These are phyloP conservation scores for Phaeosphaeriaceae sp. DNA, from an alignment of 2,329 filamentous ascomycete species.

Conservation along the genomic window DNA sequence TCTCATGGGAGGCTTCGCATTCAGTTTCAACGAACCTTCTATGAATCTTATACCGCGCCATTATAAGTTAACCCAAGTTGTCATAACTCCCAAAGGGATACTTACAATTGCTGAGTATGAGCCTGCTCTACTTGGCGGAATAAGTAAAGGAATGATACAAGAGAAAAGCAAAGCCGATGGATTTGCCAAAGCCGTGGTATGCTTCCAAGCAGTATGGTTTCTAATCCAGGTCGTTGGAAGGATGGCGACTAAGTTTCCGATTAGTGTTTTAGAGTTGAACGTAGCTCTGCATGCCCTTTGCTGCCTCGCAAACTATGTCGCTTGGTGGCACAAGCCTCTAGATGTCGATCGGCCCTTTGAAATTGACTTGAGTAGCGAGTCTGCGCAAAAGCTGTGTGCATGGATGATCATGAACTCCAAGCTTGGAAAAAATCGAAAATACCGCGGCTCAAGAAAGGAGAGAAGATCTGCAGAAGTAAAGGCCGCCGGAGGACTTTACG, in stretches of 20 bases:
- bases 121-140: conserved; percentile 1
- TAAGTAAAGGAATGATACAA: conserved; percentile 4
- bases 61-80: not conserved
- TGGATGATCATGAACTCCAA: not conserved
- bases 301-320: conserved; percentile 33
- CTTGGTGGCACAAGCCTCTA: conserved; percentile 43
- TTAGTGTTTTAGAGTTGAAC: conserved; percentile 66
- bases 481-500: no score
- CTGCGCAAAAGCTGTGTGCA: not conserved
- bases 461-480: no score
- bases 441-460: no score
- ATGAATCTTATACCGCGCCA: not conserved
- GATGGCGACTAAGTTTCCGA: conserved; percentile 15
- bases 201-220: conserved; percentile 36
- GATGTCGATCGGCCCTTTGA: conserved; percentile 18
- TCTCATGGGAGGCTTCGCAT: conserved; percentile 17
- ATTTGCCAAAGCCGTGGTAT: conserved; percentile 27
- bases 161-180: conserved; percentile 16
- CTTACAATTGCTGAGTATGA: not conserved
- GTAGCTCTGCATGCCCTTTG: conserved; percentile 58
- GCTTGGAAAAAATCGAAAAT: no score
- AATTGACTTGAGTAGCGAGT: not conserved
- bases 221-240: conserved; percentile 29
- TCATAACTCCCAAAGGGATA: conserved; percentile 1
- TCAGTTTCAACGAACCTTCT: not conserved